A percentile compares a stretch with the other conserved stretches of the same genome.
Conservation (phyloP, 805 yeast species). For the Metschnikowia vanudenii region DNA sequence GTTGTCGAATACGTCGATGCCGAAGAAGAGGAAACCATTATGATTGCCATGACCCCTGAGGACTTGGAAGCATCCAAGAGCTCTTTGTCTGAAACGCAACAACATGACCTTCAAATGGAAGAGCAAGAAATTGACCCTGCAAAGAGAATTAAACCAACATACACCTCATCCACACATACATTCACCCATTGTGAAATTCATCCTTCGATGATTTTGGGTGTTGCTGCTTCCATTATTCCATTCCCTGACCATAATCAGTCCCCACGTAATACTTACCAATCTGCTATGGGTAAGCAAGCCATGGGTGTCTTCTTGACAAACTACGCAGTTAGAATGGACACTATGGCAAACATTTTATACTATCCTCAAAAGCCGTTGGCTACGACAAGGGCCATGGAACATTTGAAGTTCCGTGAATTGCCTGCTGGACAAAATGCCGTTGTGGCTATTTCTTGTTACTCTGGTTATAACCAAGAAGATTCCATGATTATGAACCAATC, state of each 20-base stretch:
- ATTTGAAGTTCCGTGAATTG: slow-evolving; percentile 91
- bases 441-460: slow-evolving; percentile 96
- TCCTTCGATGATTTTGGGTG: slow-evolving; percentile 98
- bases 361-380: slow-evolving; percentile 98
- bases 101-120: slow-evolving; percentile 41
- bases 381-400: slow-evolving; percentile 97
- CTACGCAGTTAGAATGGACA: slow-evolving; percentile 96
- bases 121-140: slow-evolving; percentile 66
- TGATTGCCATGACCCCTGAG: slow-evolving; percentile 99
- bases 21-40: slow-evolving; percentile 96
- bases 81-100: slow-evolving; percentile 42
- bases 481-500: slow-evolving; percentile 99
- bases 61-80: slow-evolving; percentile 71
- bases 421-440: slow-evolving; percentile 99
- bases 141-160: slow-evolving; percentile 75
- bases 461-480: slow-evolving; percentile 99
- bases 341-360: slow-evolving; percentile 96
- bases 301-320: slow-evolving; percentile 98
- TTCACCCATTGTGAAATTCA: slow-evolving; percentile 99
- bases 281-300: slow-evolving; percentile 99
- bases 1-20: slow-evolving; percentile 96
- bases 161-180: slow-evolving; percentile 58
- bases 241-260: slow-evolving; percentile 99
- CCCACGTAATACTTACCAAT: slow-evolving; percentile 98
- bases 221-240: slow-evolving; percentile 97